A percentile compares a stretch with the other conserved stretches of the same genome.
These are phyloP conservation scores for Coffea canephora DNA, from an alignment of 257 asterid genomes.

Conservation along the genomic window DNA sequence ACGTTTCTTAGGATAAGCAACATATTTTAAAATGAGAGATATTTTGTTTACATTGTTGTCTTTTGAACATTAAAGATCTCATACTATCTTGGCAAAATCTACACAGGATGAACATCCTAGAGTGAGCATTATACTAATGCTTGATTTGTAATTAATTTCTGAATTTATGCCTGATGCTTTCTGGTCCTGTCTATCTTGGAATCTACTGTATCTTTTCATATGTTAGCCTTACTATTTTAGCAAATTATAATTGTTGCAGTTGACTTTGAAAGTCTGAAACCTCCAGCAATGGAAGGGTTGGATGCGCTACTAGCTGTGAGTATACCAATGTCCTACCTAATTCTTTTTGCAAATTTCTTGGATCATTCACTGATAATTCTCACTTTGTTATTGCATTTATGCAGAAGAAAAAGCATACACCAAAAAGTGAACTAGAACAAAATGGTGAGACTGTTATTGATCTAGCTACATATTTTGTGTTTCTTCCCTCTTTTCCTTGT, in stretches of 20 bases:
- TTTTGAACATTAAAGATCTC: too few relatives aligned
- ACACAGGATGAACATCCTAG: too few relatives aligned
- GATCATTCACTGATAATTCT: background rate
- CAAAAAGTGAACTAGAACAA: slow-evolving; percentile 49
- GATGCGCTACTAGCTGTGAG: slow-evolving; percentile 77
- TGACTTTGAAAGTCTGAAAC: slow-evolving; percentile 71
- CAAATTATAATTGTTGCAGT: slow-evolving; percentile 43
- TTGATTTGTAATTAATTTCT: background rate
- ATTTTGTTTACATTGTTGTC: too few relatives aligned
- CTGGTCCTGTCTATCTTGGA: background rate
- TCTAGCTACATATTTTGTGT: background rate
- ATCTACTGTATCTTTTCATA: background rate
- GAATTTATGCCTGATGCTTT: background rate
- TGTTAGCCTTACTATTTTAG: slow-evolving; percentile 15
- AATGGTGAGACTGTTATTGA: slow-evolving; percentile 53
- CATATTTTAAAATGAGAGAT: too few relatives aligned
- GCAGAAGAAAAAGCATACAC: slow-evolving; percentile 62
- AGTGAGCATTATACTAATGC: background rate
- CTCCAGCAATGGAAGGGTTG: slow-evolving; percentile 83
- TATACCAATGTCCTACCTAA: slow-evolving; percentile 14
- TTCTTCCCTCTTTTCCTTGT: background rate
- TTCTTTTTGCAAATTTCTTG: slow-evolving; percentile 8
- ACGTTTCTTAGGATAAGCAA: too few relatives aligned
- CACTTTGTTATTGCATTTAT: slow-evolving; percentile 17
- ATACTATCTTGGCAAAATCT: too few relatives aligned